These are phyloP conservation scores for Pseudogymnoascus sp. DNA, from an alignment of 2,329 filamentous ascomycete species.

Conservation along the genomic window DNA sequence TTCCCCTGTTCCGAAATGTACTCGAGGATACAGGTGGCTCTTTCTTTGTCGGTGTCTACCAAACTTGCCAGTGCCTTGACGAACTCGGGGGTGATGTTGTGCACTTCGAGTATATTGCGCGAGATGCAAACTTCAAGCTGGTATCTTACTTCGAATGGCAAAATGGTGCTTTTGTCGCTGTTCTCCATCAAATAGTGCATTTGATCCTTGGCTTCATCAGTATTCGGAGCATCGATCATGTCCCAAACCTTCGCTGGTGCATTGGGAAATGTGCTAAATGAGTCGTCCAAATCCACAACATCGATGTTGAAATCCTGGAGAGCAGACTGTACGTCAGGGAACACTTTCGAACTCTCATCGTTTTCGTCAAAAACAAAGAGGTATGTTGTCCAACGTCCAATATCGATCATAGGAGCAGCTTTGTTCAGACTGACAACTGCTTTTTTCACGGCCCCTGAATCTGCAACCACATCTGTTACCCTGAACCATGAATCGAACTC, in stretches of 20 bases:
- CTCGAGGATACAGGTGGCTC: conserved; percentile 64
- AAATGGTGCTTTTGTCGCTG: conserved; percentile 27
- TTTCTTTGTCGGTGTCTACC: conserved; percentile 33
- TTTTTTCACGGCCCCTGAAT: conserved; percentile 29
- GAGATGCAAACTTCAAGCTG: conserved; percentile 94
- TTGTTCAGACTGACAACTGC: conserved; percentile 42
- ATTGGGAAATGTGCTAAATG: conserved; percentile 37
- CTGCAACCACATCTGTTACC: conserved; percentile 54
- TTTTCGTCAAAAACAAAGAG: conserved; percentile 39
- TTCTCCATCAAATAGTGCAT: conserved; percentile 17
- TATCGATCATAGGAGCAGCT: conserved; percentile 46
- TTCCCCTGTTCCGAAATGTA: conserved; percentile 60
- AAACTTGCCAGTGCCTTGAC: conserved; percentile 51
- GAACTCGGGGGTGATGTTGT: conserved; percentile 63
- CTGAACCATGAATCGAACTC: conserved; percentile 53
- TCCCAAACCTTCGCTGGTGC: conserved; percentile 36
- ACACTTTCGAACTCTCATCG: conserved; percentile 30
- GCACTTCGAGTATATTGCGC: conserved; percentile 66
- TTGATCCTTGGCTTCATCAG: conserved; percentile 14
- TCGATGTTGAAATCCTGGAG: conserved; percentile 68
- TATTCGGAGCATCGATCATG: conserved; percentile 29
- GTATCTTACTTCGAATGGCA: conserved; percentile 72
- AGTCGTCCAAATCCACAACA: conserved; percentile 34
- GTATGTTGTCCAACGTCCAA: conserved; percentile 59
- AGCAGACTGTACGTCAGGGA: conserved; percentile 19